phyloP scores from a whole-genome alignment of 2,329 filamentous ascomycete genomes.

The Bimuria novae-zelandiae region DNA sequence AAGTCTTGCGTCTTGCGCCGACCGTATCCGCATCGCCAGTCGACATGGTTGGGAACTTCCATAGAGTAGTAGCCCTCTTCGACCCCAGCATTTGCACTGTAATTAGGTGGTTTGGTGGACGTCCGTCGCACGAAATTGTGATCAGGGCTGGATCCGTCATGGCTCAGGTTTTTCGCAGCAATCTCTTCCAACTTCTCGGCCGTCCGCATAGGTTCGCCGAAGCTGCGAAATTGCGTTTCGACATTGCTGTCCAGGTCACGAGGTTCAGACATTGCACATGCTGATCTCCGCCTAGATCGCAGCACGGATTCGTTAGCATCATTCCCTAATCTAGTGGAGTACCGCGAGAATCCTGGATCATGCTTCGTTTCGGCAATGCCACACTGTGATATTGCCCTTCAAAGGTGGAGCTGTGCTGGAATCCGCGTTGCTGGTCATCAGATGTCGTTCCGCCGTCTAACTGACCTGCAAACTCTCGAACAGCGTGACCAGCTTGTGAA shows the following conservation, averaged over 20 bases:
- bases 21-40: conserved; percentile 36
- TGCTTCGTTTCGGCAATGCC: neutral
- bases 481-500: conserved; percentile 22
- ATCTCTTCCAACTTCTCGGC: conserved; percentile 13
- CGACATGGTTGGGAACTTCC: conserved; percentile 31
- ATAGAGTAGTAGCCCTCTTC: conserved; percentile 21
- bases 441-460: conserved; percentile 2
- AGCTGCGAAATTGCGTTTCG: conserved; percentile 9
- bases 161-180: conserved; percentile 23
- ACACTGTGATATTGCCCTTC: neutral
- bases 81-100: conserved; percentile 15
- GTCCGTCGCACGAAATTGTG: conserved; percentile 17
- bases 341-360: conserved; percentile 17
- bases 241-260: conserved; percentile 5
- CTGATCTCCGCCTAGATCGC: conserved; percentile 9
- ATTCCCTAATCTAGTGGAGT: conserved; percentile 15
- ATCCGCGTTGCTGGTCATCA: neutral
- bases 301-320: conserved; percentile 8
- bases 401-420: neutral
- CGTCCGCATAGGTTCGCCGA: conserved; percentile 14
- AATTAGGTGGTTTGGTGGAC: conserved; percentile 9
- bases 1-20: conserved; percentile 40
- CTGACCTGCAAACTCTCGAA: conserved; percentile 26
- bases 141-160: conserved; percentile 29
- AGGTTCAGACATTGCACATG: conserved; percentile 9